Evolutionary conservation across 2,329 filamentous ascomycete species (phyloP).

Genomic region (Xylaria sp.): DNA sequence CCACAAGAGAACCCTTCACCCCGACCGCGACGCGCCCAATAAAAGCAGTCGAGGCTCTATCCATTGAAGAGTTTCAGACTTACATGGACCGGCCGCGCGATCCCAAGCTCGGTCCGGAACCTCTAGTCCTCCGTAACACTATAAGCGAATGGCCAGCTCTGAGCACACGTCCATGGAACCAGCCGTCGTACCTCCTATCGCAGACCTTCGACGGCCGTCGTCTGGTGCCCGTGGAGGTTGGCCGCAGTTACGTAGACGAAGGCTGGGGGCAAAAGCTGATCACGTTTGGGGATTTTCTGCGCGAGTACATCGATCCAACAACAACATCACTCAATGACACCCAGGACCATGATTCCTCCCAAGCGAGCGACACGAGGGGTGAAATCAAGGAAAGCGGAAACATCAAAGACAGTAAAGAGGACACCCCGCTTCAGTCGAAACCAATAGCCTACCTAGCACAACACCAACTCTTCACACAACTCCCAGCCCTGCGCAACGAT

Average conservation of each 20-base stretch:
- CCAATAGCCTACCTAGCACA: constrained; percentile 87
- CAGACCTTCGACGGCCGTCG: constrained; percentile 80
- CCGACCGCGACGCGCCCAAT: constrained; percentile 57
- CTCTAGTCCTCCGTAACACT: constrained; percentile 75
- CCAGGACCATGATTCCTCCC: background rate
- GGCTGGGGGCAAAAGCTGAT: constrained; percentile 87
- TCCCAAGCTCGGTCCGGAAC: constrained; percentile 57
- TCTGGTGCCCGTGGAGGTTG: constrained; percentile 86
- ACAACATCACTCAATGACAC: background rate
- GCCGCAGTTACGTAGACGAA: constrained; percentile 85
- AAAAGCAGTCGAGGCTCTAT: constrained; percentile 56
- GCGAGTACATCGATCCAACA: constrained; percentile 62
- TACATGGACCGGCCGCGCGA: constrained; percentile 63
- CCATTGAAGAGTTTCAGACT: constrained; percentile 68
- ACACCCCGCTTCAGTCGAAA: background rate
- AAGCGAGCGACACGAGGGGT: background rate
- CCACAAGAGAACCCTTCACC: constrained; percentile 53
- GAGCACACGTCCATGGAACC: constrained; percentile 73
- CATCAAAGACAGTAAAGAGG: background rate
- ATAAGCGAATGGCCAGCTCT: constrained; percentile 81
- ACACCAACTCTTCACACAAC: constrained; percentile 85
- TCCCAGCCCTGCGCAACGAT: constrained; percentile 79
- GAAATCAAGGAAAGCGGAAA: background rate
- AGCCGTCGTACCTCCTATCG: constrained; percentile 76
- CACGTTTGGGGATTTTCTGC: constrained; percentile 76